These are phyloP conservation scores for Mortierella hygrophila DNA, from an alignment of 192 early-diverging fungal species.

Conservation along the genomic window DNA sequence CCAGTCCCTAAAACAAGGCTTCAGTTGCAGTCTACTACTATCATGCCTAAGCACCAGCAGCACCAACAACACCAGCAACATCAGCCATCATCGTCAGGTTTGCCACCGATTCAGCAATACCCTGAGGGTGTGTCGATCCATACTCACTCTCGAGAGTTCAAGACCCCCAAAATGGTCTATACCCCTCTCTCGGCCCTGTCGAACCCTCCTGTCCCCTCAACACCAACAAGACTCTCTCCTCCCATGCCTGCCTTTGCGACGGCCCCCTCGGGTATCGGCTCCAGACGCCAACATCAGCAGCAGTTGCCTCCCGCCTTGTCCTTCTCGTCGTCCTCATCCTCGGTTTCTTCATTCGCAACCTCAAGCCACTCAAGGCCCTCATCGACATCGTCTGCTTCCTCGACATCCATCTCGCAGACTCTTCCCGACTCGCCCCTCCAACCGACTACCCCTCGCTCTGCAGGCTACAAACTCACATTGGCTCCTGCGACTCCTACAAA, in stretches of 20 bases:
- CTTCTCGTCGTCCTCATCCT: slow-evolving; percentile 15
- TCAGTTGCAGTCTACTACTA: not conserved
- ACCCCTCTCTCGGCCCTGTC: slow-evolving; percentile 2
- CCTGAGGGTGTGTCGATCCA: slow-evolving; percentile 16
- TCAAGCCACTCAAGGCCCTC: slow-evolving; percentile 19
- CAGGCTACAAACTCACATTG: not conserved
- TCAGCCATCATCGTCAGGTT: not conserved
- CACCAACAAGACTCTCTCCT: slow-evolving; percentile 5
- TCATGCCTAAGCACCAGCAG: not conserved
- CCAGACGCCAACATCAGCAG: not conserved
- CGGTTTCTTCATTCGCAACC: slow-evolving; percentile 16
- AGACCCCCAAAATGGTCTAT: not conserved
- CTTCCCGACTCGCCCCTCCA: slow-evolving; percentile 1
- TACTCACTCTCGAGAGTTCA: not conserved
- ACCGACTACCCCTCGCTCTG: not conserved
- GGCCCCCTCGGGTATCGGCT: not conserved
- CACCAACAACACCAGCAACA: not conserved
- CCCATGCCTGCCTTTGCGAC: slow-evolving; percentile 18
- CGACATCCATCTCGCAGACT: slow-evolving; percentile 3
- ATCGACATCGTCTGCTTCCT: slow-evolving; percentile 23
- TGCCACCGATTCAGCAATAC: slow-evolving; percentile 11
- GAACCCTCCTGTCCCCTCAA: slow-evolving; percentile 1
- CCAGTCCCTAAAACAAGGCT: not conserved
- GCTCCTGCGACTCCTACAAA: not conserved
- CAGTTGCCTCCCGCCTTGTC: not conserved